Conservation (phyloP, 495 filamentous ascomycete species). For the Copromyces sp. region DNA sequence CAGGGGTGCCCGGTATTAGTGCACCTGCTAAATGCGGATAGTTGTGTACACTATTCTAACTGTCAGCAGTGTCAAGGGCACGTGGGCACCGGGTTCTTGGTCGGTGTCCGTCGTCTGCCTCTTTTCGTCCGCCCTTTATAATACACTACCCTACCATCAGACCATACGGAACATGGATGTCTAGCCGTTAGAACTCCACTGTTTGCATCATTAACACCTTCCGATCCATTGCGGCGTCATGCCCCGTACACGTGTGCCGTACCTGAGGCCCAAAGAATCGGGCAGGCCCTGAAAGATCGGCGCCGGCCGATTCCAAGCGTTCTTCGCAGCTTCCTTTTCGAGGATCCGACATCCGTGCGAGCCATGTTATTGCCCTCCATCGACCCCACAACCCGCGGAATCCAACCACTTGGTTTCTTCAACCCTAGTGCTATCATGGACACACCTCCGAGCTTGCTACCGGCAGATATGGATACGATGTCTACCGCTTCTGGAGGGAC, state of each 20-base stretch:
- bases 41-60: not conserved
- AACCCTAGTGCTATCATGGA: not conserved
- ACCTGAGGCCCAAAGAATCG: not conserved
- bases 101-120: not conserved
- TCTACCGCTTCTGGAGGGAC: not conserved
- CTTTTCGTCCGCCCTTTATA: not conserved
- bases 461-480: not conserved
- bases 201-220: not conserved
- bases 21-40: not conserved
- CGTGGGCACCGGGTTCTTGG: not conserved
- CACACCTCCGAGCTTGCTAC: not conserved
- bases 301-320: not conserved
- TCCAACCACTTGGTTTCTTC: not conserved
- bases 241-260: not conserved
- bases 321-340: not conserved
- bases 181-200: not conserved
- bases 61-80: not conserved
- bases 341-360: not conserved
- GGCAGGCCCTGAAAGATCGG: not conserved
- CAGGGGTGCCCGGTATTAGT: not conserved
- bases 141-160: not conserved
- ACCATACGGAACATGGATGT: too few species aligned
- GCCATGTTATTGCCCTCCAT: not conserved
- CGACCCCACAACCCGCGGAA: not conserved
- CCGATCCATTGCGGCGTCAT: not conserved